phyloP scores from a whole-genome alignment of 192 early-diverging fungal species.

The Gigaspora rosea region DNA sequence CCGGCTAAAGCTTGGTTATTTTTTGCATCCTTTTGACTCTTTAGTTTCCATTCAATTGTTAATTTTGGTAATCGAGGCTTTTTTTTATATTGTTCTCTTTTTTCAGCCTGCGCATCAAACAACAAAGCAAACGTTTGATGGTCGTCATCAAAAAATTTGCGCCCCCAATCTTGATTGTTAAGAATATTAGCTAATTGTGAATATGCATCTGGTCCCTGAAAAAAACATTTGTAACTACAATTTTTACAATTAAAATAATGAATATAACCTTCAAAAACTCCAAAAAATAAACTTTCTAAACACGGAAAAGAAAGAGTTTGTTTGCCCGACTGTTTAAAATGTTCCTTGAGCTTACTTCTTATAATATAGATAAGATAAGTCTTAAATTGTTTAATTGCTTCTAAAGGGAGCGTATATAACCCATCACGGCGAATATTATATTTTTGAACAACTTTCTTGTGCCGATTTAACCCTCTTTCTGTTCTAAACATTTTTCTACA shows the following conservation, averaged over 20 bases:
- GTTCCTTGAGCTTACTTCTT: background rate
- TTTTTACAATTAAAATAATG: background rate
- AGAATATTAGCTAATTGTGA: background rate
- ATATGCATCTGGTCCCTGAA: background rate
- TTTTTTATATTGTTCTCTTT: too few relatives aligned
- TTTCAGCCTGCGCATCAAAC: too few relatives aligned
- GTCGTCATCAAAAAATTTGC: too few relatives aligned
- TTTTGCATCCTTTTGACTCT: background rate
- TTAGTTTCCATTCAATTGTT: background rate
- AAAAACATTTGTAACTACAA: background rate
- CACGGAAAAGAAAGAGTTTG: background rate
- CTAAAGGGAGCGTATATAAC: background rate
- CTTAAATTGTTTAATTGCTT: conserved; percentile 1
- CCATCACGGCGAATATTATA: background rate
- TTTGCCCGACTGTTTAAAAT: background rate
- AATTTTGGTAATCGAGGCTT: background rate
- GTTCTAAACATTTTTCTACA: background rate
- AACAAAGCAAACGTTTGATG: too few relatives aligned
- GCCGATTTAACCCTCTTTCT: background rate
- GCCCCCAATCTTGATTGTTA: background rate
- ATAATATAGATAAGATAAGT: conserved; percentile 2
- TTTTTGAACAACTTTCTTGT: background rate
- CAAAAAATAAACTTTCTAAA: background rate
- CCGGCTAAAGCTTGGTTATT: background rate
- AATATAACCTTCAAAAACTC: background rate